phyloP scores from a whole-genome alignment of 2,329 filamentous ascomycete species.

The Ceratocystis diversiconidia region DNA sequence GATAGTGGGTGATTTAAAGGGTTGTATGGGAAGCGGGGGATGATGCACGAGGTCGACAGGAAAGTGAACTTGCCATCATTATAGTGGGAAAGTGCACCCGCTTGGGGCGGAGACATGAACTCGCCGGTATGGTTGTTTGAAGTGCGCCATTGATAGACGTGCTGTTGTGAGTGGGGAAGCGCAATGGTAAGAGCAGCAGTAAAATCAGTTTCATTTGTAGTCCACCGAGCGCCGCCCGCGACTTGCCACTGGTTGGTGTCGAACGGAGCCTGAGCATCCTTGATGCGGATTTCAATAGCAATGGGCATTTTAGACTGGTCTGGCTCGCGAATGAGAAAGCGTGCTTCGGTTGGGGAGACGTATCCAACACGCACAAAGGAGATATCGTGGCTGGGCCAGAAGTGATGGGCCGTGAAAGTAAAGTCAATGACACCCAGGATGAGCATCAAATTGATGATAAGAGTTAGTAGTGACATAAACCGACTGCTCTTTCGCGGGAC shows the following conservation, averaged over 20 bases:
- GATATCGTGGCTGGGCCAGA: conserved; percentile 58
- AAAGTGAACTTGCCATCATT: conserved; percentile 69
- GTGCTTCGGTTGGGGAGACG: conserved; percentile 66
- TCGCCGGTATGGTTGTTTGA: conserved; percentile 77
- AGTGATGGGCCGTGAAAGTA: conserved; percentile 55
- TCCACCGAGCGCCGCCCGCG: conserved; percentile 48
- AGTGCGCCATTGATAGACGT: conserved; percentile 66
- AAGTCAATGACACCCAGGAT: conserved; percentile 61
- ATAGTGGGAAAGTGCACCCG: conserved; percentile 46
- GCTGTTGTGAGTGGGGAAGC: conserved; percentile 50
- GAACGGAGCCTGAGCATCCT: conserved; percentile 35
- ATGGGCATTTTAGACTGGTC: conserved; percentile 60
- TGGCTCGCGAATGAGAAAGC: conserved; percentile 73
- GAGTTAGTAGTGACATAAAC: conserved; percentile 50
- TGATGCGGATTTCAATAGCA: conserved; percentile 50
- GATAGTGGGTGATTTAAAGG: conserved; percentile 69
- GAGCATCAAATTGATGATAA: conserved; percentile 57
- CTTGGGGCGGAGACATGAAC: conserved; percentile 62
- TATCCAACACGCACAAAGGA: conserved; percentile 81
- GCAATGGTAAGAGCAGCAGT: conserved; percentile 57
- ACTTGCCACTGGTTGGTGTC: conserved; percentile 51
- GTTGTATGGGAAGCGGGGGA: conserved; percentile 79
- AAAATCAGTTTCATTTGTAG: conserved; percentile 68
- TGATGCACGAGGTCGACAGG: conserved; percentile 74
- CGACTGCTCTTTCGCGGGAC: conserved; percentile 58